Evolutionary conservation across 208 protist genomes (phyloP), one percentile per base, ranked within the genome.

Genomic region (Trypanosoma grayi): DNA sequence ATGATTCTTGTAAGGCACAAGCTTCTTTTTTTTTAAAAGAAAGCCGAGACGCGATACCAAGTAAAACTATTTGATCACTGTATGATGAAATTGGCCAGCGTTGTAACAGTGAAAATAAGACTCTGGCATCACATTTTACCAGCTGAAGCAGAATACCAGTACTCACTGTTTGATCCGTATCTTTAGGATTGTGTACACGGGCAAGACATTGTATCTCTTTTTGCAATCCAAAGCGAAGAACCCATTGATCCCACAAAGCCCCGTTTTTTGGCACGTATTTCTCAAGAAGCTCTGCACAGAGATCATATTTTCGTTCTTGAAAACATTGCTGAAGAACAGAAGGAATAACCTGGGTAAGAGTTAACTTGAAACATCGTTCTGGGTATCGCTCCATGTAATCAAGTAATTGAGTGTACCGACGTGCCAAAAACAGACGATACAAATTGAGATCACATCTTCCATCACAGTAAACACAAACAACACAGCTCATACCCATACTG

Each of bases 381-480:
- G 66, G 50, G 31, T 59, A 72, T 16, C 30, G 25, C 34, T 43
- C 24, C 36, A 72, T 65, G 33, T 59, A 72, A 53, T 53, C 6
- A 33, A 72, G 16, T 44, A 72, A 53, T 51, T 71, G 65, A 37
- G 44, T 54, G 40, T 41, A 71, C 33, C 65, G 53, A 53, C 65
- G 56, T 34, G 65, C 37, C 39, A 71, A 20, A 62, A 71, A 63
- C 33, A 71, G 37, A 27, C 65, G 11, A 62, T 71, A 71, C 36
- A 71, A 64, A 20, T 71, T 71, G 10, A 60, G 22, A 56, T 71
- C 65, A 48, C 55, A 60, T 30, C 46, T 40, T 39, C 65, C 65
- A 71, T 71, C 65, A 34, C 65, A 71, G 16, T 62, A 36, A 41
- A n/a, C 2, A 25, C 55, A 71, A 53, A 71, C 13, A 66, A 56